phyloP scores from a whole-genome alignment of 331 rosid genomes.

The Malus hybrid region DNA sequence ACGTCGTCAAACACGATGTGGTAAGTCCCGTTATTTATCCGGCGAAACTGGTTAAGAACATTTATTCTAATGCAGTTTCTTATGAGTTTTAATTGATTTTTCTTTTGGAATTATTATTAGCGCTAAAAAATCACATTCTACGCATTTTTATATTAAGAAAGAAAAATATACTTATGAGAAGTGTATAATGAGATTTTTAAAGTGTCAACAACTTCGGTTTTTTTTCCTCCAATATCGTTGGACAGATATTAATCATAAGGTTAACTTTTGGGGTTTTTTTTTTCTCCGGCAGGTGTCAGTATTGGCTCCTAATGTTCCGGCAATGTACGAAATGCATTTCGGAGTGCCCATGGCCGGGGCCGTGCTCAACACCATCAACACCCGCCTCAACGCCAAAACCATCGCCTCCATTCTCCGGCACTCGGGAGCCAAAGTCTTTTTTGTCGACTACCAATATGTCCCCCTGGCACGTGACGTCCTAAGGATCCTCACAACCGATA shows the following conservation, averaged over 20 bases:
- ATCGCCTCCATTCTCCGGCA: slow-evolving; percentile 67
- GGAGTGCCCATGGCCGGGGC: slow-evolving; percentile 96
- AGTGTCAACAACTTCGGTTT: too few species aligned
- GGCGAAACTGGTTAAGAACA: not conserved
- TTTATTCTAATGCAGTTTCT: too few species aligned
- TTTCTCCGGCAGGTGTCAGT: slow-evolving; percentile 56
- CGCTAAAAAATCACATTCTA: too few species aligned
- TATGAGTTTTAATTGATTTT: too few species aligned
- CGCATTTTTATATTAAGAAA: too few species aligned
- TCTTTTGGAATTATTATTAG: too few species aligned
- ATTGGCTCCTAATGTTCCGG: slow-evolving; percentile 85
- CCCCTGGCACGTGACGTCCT: slow-evolving; percentile 50
- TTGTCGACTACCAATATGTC: slow-evolving; percentile 62
- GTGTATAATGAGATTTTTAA: too few species aligned
- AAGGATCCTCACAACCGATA: slow-evolving; percentile 12
- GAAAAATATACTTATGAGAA: too few species aligned
- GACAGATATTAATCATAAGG: not conserved
- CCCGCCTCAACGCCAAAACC: slow-evolving; percentile 56
- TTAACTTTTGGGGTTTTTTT: not conserved
- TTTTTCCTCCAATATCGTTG: not conserved
- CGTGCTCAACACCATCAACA: slow-evolving; percentile 65
- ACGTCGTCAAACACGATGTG: slow-evolving; percentile 45
- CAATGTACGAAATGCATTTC: slow-evolving; percentile 93
- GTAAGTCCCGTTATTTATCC: slow-evolving; percentile 29
- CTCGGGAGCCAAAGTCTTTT: slow-evolving; percentile 59